Base-by-base conservation (phyloP, 2,329 filamentous ascomycete genomes). In the Clathrospora elynae region DNA sequence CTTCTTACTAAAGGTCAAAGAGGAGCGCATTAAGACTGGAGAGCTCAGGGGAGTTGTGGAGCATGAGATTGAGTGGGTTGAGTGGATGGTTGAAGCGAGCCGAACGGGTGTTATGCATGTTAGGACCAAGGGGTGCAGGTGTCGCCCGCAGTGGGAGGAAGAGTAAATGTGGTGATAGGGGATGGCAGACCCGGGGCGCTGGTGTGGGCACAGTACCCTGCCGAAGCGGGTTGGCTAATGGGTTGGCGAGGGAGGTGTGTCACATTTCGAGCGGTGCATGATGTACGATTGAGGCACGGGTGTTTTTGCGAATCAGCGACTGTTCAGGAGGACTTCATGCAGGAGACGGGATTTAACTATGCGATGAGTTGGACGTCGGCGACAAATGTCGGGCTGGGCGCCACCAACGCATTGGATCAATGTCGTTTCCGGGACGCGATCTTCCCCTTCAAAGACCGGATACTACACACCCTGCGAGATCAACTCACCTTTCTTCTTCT, bases 31-130 rank as follows among this genome's bases (percentile, higher is more conserved):
- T 1, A 42, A 45, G 32, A 63, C 53, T 3, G 66, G 66, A 0
- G 63, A 67, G 38, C 36, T 36, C 10, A 28, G 37, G 5, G 32
- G 32, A 0, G 38, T 50, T 5, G 55, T 66, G 3, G 48, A 59
- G 31, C 63, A 66, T 49, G 62, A 68, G 42, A 22, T 59, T 14
- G 51, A 61, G 32, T 67, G 64, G 63, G 59, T 41, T n/a, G 35
- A 46, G 19, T 67, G 64, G 64, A 33, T 68, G 8, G 51, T 57
- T 2, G 46, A 55, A n/a, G 61, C 59, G 7, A 51, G 45, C 9
- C 22, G 45, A 14, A 50, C 50, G 13, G 60, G 59, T 1, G 62
- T 68, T 3, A 50, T 67, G 55, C 66, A 68, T 50, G 35, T 67
- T 19, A 62, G 59, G 44, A 40, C 41, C 1, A 33, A 26, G 17